Conservation (phyloP, 768 basidiomycete genomes). For the Collybiopsis confluens region DNA sequence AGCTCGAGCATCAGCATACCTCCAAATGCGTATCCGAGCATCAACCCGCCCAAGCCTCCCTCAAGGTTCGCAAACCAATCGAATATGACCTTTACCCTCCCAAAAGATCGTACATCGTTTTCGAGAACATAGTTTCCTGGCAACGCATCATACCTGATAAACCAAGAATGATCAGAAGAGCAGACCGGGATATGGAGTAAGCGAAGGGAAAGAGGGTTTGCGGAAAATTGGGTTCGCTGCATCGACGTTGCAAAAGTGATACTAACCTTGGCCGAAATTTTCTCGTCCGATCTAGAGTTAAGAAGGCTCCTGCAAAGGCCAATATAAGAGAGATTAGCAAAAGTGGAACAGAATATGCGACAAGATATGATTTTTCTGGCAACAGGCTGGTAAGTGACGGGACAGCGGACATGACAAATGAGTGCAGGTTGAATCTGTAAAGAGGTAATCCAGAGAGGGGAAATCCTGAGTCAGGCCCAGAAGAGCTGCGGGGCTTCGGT, state of each 20-base stretch:
- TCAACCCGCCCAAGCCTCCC: conserved; percentile 62
- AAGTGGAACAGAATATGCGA: conserved; percentile 60
- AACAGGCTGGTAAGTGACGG: conserved; percentile 36
- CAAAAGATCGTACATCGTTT: conserved; percentile 26
- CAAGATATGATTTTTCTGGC: conserved; percentile 41
- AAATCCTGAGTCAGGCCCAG: too few relatives aligned
- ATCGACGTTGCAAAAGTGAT: too few relatives aligned
- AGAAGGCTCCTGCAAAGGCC: conserved; percentile 66
- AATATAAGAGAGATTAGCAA: conserved; percentile 52
- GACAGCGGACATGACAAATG: background rate
- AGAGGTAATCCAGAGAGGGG: too few relatives aligned
- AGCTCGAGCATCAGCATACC: conserved; percentile 33
- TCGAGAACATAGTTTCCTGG: conserved; percentile 26
- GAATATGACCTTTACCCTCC: conserved; percentile 20
- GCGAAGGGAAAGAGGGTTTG: too few relatives aligned
- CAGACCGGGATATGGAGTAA: too few relatives aligned
- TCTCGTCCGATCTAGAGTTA: conserved; percentile 66
- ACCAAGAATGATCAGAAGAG: too few relatives aligned
- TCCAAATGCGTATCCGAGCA: conserved; percentile 55
- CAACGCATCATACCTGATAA: conserved; percentile 19
- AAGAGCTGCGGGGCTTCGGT: too few relatives aligned
- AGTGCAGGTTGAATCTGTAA: too few relatives aligned
- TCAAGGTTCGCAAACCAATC: conserved; percentile 27
- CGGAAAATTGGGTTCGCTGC: too few relatives aligned
- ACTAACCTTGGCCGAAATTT: conserved; percentile 40